Conservation (phyloP, 2,329 filamentous ascomycete genomes). For the Cladosporium sp. region DNA sequence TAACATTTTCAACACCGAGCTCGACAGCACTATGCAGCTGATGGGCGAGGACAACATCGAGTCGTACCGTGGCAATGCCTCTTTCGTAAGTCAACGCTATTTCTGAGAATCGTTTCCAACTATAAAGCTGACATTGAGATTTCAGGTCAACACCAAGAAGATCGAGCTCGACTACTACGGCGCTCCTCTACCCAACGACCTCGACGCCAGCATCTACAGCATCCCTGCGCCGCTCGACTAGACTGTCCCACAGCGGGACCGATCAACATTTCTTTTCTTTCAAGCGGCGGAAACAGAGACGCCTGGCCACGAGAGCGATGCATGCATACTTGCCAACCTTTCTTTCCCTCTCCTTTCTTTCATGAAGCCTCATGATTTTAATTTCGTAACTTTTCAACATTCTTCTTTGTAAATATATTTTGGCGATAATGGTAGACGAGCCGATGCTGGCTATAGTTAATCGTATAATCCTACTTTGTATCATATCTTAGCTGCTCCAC, state of each 20-base stretch:
- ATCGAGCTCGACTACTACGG: constrained; percentile 27
- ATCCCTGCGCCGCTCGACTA: constrained; percentile 8
- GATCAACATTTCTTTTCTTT: not conserved
- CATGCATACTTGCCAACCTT: not conserved
- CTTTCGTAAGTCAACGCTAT: constrained; percentile 22
- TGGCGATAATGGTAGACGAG: not conserved
- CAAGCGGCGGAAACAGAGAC: not conserved
- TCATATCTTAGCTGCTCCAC: not conserved
- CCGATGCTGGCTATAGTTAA: not conserved
- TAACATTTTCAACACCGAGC: constrained; percentile 53
- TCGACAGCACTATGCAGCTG: constrained; percentile 65
- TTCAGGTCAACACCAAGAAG: constrained; percentile 26
- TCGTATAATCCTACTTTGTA: not conserved
- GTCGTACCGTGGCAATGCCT: constrained; percentile 24
- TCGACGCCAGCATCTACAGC: constrained; percentile 12
- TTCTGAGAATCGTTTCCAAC: not conserved
- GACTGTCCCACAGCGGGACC: not conserved
- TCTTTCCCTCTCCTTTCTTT: not conserved
- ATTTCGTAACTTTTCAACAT: constrained; percentile 6
- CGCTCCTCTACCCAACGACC: constrained; percentile 19
- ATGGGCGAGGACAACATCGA: constrained; percentile 46
- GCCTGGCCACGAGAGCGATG: not conserved
- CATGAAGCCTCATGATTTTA: constrained; percentile 7
- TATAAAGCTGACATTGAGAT: not conserved
- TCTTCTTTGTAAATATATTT: not conserved